A percentile compares a stretch with the other conserved stretches of the same genome.
Conservation (phyloP, 2,329 filamentous ascomycete genomes). For the Aspergillus sojae region DNA sequence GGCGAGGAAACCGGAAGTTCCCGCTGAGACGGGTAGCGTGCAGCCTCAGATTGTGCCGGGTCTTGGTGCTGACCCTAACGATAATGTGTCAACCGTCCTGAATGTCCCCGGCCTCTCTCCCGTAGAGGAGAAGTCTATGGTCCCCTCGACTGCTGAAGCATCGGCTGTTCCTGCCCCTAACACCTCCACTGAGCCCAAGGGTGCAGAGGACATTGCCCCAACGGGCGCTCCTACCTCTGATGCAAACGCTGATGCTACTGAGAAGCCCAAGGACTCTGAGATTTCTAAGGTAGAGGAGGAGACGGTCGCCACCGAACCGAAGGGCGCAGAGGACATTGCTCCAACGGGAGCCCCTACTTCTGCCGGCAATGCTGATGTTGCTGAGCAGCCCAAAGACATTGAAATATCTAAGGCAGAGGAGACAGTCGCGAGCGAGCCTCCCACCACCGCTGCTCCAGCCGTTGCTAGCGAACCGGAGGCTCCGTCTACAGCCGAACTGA, state of each 20-base stretch:
- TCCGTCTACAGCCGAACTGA: constrained; percentile 8
- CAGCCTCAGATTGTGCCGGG: constrained; percentile 26
- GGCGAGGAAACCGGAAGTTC: constrained; percentile 1
- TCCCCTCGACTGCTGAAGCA: background rate
- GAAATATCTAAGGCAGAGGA: constrained; percentile 17
- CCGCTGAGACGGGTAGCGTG: constrained; percentile 10
- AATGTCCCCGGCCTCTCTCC: constrained; percentile 18
- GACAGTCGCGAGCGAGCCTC: constrained; percentile 14
- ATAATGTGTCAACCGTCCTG: constrained; percentile 14
- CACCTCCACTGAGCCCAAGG: constrained; percentile 1
- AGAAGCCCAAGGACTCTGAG: constrained; percentile 15
- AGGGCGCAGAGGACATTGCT: constrained; percentile 10
- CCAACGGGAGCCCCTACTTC: constrained; percentile 15
- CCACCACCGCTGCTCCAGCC: constrained; percentile 11
- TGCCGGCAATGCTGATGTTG: constrained; percentile 17
- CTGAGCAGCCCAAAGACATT: constrained; percentile 10
- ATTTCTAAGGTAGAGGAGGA: constrained; percentile 14
- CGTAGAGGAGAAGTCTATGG: constrained; percentile 11
- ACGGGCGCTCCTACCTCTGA: constrained; percentile 14
- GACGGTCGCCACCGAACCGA: background rate
- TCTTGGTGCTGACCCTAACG: constrained; percentile 22
- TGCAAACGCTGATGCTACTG: constrained; percentile 17
- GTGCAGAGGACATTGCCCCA: constrained; percentile 9
- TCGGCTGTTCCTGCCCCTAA: background rate
- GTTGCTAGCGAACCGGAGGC: background rate